Percentiles rank a stretch among this genome's conserved stretches.
These are phyloP conservation scores for Chlorella sp. DNA, from an alignment of 139 green algal species.

Conservation along the genomic window DNA sequence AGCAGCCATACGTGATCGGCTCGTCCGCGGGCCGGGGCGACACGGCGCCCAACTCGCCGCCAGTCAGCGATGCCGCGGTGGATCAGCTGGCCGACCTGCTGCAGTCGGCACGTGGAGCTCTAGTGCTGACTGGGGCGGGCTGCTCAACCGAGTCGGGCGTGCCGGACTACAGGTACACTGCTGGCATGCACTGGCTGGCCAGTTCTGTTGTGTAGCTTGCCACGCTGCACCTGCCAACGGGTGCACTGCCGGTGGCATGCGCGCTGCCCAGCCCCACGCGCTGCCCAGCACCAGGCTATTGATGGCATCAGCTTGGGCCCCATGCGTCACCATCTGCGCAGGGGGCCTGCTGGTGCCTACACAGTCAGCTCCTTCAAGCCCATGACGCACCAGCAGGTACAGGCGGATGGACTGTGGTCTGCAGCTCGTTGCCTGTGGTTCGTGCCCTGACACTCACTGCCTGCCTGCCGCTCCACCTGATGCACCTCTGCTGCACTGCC, in stretches of 20 bases:
- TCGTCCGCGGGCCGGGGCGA: background rate
- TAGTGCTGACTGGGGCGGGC: slow-evolving; percentile 65
- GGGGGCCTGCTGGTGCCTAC: slow-evolving; percentile 87
- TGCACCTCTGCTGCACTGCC: background rate
- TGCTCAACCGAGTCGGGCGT: slow-evolving; percentile 81
- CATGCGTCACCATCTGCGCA: no score
- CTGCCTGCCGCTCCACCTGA: no score
- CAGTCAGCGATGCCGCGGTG: slow-evolving; percentile 49
- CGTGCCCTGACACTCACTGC: no score
- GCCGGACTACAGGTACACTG: slow-evolving; percentile 83
- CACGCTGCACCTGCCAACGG: no score
- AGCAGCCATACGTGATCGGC: slow-evolving; percentile 27
- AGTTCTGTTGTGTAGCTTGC: no score
- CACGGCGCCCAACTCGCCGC: slow-evolving; percentile 42
- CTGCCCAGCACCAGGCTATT: no score
- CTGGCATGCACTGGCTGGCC: no score
- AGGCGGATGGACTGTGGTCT: background rate
- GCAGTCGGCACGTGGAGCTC: slow-evolving; percentile 5
- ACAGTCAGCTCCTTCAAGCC: slow-evolving; percentile 48
- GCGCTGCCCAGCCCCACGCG: no score
- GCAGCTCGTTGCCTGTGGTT: no score
- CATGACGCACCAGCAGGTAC: slow-evolving; percentile 93
- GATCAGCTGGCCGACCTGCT: slow-evolving; percentile 61
- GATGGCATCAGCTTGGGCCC: no score
- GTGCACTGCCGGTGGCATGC: no score